Base-by-base conservation (phyloP, 2,329 filamentous ascomycete species). In the Aspergillus vadensis region DNA sequence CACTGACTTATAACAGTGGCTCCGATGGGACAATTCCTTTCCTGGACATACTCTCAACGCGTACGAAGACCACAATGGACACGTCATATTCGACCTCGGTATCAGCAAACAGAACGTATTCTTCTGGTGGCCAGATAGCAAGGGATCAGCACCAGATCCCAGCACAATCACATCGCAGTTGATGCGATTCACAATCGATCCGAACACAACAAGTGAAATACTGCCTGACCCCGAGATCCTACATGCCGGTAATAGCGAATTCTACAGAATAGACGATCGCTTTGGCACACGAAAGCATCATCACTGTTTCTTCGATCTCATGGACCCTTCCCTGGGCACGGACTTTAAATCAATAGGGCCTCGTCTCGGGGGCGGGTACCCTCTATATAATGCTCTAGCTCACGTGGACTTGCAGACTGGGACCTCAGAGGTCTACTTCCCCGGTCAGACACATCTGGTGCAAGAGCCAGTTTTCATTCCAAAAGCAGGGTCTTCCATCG, bases 221-320 rank as follows among this genome's bases (percentile, higher is more conserved):
- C 6, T 77, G 1, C 49, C 65, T 36, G 63, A 50, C 36, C 64
- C 41, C 0, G 39, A 69, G 41, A 56, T 70, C 30, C 49, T 74
- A 2, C 60, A 66, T 0, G 5, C 54, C n/a, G 58, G 71, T 12
- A 82, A 81, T 61, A 78, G 77, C n/a, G 80, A 83, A 67, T 83
- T 83, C 70, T 80, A 78, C 6, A 76, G 81, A 10, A 81, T 82
- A 59, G 80, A 83, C 62, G 80, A 83, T 63, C 77, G 80, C 1
- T 79, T 76, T 58, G 4, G 72, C 68, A 63, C 74, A 75, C 32
- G 76, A 75, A 50, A 72, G 68, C 6, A 72, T 66, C 5, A 68
- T 55, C 59, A 80, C 75, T 15, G 80, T 58, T 80, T 81, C 67
- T 77, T 82, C 55, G 71, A 76, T 10, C 69, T 76, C 47, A 82